Evolutionary conservation across 345 rosid genomes (phyloP).

Genomic region (Citrus australasica): DNA sequence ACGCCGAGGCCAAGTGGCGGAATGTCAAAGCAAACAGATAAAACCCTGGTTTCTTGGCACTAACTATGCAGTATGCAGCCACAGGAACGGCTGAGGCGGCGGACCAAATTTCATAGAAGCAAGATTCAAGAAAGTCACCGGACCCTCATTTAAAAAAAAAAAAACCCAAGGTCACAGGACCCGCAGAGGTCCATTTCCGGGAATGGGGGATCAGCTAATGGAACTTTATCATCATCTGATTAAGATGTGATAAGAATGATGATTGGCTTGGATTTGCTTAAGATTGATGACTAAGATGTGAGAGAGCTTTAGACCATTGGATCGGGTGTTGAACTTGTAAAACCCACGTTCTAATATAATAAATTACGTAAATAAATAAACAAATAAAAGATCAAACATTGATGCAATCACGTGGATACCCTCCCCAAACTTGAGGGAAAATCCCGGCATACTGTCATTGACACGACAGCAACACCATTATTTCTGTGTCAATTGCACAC

Average conservation of each 20-base stretch:
- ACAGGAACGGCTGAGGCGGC: background rate
- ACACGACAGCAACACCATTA: background rate
- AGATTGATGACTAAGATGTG: slow-evolving; percentile 20
- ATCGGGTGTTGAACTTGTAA: slow-evolving; percentile 2
- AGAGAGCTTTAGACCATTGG: slow-evolving; percentile 3
- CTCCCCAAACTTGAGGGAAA: background rate
- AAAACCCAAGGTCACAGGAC: background rate
- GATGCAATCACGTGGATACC: background rate
- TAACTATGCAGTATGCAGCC: background rate
- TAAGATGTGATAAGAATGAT: slow-evolving; percentile 20
- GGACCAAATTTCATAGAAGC: background rate
- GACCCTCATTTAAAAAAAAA: background rate
- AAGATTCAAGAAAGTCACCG: background rate
- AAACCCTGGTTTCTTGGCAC: background rate
- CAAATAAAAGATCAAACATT: background rate
- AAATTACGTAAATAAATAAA: background rate
- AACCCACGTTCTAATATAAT: background rate
- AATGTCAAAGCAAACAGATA: background rate
- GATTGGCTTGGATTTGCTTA: slow-evolving; percentile 29
- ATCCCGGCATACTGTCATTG: background rate
- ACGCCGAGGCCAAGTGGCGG: background rate
- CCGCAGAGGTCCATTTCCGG: background rate
- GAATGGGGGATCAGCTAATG: background rate
- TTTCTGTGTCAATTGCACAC: background rate
- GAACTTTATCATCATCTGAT: background rate